Conservation (phyloP, 202 grass and related monocot species). For the Panicum hallii region DNA sequence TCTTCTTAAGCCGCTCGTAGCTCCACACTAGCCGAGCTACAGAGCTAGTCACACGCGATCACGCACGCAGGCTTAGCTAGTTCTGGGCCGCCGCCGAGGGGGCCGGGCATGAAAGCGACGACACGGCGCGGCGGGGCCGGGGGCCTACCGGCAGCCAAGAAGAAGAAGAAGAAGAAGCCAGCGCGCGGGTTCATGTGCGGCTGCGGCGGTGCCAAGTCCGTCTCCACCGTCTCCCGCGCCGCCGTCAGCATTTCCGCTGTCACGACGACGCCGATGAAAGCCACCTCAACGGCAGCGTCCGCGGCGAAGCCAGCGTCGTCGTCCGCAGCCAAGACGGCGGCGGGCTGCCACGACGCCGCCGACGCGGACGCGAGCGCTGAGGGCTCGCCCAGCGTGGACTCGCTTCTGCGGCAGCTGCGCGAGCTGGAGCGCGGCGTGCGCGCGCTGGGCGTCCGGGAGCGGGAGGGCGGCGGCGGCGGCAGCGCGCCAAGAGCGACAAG, state of each 20-base stretch:
- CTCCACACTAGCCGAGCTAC: neutral
- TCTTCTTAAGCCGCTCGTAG: constrained; percentile 29
- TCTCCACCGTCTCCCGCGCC: constrained; percentile 39
- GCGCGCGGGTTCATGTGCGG: constrained; percentile 61
- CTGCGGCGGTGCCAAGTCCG: constrained; percentile 64
- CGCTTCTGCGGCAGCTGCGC: constrained; percentile 64
- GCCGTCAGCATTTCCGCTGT: constrained; percentile 40
- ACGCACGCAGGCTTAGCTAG: neutral
- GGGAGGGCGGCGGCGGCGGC: neutral
- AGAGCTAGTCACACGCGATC: neutral
- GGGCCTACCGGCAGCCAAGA: neutral
- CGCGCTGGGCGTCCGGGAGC: constrained; percentile 43
- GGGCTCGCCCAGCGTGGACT: constrained; percentile 56
- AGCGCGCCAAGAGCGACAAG: neutral
- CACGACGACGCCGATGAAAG: neutral
- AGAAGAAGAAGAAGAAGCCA: constrained; percentile 36
- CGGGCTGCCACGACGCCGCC: neutral
- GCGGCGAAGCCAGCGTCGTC: neutral
- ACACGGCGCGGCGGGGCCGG: constrained; percentile 28
- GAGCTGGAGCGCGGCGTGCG: constrained; percentile 73
- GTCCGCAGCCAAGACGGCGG: neutral
- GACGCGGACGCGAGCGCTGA: constrained; percentile 3
- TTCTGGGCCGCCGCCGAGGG: neutral
- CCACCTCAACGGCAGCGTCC: neutral
- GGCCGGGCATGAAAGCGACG: constrained; percentile 47